Percentiles rank a stretch among this genome's conserved stretches.
phyloP scores from a whole-genome alignment of 106 monocot species.

The Alisma plantagoaquatica region DNA sequence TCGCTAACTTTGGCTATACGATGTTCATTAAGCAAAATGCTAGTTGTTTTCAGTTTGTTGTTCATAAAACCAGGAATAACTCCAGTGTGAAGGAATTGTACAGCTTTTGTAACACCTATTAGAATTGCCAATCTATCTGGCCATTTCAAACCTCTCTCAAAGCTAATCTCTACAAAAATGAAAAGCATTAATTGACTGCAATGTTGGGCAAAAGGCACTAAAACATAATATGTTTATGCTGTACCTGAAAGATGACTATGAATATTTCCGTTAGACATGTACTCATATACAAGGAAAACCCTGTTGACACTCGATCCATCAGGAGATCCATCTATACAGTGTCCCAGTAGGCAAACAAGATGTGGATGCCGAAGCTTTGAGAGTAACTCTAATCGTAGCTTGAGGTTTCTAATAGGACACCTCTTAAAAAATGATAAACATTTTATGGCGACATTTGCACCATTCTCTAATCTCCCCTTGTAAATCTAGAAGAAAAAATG shows the following conservation, averaged over 20 bases:
- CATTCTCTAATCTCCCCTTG: constrained; percentile 90
- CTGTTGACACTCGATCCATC: constrained; percentile 58
- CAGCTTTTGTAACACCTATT: constrained; percentile 70
- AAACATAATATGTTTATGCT: not conserved
- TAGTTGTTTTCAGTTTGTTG: constrained; percentile 53
- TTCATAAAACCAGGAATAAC: constrained; percentile 85
- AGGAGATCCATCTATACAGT: constrained; percentile 60
- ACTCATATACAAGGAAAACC: constrained; percentile 89
- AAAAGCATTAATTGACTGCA: too few relatives aligned
- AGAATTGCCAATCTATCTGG: constrained; percentile 58
- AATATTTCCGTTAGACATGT: constrained; percentile 66
- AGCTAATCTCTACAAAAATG: constrained; percentile 33
- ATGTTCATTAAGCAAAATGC: constrained; percentile 87
- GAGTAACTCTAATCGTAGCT: constrained; percentile 82
- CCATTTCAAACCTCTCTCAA: constrained; percentile 72
- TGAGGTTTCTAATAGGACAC: constrained; percentile 79
- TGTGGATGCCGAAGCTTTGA: constrained; percentile 96
- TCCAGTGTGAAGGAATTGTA: constrained; percentile 85
- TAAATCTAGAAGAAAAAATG: constrained; percentile 50
- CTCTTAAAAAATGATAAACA: constrained; percentile 72
- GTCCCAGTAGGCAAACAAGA: constrained; percentile 89
- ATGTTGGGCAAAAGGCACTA: constrained; percentile 6
- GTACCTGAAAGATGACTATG: constrained; percentile 60
- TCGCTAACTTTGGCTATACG: constrained; percentile 74
- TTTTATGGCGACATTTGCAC: constrained; percentile 69